Evolutionary conservation across 2,329 filamentous ascomycete species (phyloP).

Genomic region (Aureobasidium sp.): DNA sequence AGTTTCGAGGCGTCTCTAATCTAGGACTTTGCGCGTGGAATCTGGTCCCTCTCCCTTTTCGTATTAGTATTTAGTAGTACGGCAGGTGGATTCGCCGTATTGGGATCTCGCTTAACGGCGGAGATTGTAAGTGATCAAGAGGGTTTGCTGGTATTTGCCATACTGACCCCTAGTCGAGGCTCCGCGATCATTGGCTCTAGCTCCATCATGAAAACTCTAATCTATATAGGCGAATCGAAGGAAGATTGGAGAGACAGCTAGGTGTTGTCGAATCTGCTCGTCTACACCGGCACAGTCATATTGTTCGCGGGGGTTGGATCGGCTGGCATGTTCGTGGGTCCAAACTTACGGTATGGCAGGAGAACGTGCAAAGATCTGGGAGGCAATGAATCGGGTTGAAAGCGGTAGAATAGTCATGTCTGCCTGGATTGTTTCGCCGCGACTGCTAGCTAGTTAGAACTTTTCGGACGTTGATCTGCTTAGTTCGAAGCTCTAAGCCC

Average conservation of each 20-base stretch:
- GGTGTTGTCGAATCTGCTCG: background rate
- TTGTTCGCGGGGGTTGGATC: background rate
- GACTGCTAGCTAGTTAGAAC: too few relatives aligned
- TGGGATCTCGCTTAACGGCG: background rate
- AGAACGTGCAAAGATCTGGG: too few relatives aligned
- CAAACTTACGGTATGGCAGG: too few relatives aligned
- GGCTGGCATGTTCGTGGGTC: background rate
- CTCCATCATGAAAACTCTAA: background rate
- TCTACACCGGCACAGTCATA: background rate
- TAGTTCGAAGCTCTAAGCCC: too few relatives aligned
- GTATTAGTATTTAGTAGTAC: background rate
- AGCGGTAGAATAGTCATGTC: too few relatives aligned
- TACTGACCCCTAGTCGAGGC: background rate
- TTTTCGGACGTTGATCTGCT: too few relatives aligned
- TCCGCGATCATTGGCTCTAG: background rate
- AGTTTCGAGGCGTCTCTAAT: background rate
- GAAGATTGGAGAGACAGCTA: background rate
- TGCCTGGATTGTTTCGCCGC: too few relatives aligned
- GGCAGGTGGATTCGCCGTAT: background rate
- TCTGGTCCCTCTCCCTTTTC: background rate
- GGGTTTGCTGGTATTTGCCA: background rate
- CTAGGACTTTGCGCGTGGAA: background rate
- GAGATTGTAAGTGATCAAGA: background rate
- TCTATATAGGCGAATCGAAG: background rate
- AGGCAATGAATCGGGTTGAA: too few relatives aligned